Evolutionary conservation across 2,329 filamentous ascomycete genomes (phyloP).

Genomic region (Aspergillus calidoustus): DNA sequence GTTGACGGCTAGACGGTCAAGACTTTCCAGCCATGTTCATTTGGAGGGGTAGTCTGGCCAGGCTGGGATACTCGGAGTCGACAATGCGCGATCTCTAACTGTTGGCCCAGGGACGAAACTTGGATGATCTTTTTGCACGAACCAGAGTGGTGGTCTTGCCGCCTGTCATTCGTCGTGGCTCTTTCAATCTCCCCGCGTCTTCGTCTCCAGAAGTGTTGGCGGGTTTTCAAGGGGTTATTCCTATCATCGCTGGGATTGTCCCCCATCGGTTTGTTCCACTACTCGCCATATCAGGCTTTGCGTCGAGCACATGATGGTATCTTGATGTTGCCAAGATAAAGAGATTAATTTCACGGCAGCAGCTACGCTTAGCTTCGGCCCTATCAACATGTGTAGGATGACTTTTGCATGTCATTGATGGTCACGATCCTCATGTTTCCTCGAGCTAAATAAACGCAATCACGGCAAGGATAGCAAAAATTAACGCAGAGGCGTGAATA

Average conservation of each 20-base stretch:
- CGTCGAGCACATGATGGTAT: conserved; percentile 25
- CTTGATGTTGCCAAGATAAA: conserved; percentile 13
- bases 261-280: background rate
- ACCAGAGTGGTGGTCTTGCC: background rate
- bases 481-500: conserved; percentile 14
- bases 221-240: background rate
- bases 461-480: conserved; percentile 25
- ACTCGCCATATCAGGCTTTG: background rate
- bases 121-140: background rate
- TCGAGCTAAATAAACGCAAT: conserved; percentile 17
- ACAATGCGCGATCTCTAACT: background rate
- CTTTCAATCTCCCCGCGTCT: background rate
- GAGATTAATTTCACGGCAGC: background rate
- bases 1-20: too few species aligned
- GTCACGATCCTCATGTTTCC: background rate
- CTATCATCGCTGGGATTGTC: background rate
- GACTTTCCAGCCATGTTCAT: background rate
- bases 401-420: background rate
- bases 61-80: background rate
- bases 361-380: background rate
- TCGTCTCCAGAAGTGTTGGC: background rate
- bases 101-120: background rate
- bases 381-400: background rate
- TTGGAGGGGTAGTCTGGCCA: background rate
- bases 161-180: background rate